A percentile compares a stretch with the other conserved stretches of the same genome.
Conservation (phyloP, 2,329 filamentous ascomycete genomes). For the Immersiporthe knoxdaviesiana region DNA sequence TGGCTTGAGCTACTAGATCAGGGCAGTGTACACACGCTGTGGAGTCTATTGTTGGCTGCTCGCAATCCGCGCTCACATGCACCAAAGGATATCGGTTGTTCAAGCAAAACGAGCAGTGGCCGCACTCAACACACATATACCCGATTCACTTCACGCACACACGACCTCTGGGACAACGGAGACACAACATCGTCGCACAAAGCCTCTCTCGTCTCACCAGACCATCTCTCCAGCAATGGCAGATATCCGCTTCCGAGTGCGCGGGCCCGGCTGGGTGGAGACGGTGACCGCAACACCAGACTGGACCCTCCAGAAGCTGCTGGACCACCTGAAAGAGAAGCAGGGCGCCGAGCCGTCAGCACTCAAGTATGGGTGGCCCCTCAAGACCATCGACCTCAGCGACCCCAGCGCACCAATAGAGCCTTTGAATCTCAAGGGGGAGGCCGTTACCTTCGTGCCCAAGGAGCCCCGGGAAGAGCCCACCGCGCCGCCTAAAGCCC, state of each 20-base stretch:
- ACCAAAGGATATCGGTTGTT: background rate
- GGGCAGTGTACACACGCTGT: background rate
- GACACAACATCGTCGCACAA: background rate
- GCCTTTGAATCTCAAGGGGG: constrained; percentile 52
- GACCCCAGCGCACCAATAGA: constrained; percentile 53
- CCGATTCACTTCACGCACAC: no score
- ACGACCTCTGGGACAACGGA: background rate
- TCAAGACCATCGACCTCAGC: constrained; percentile 67
- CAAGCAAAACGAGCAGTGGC: background rate
- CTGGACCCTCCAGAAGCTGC: constrained; percentile 66
- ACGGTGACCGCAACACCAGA: constrained; percentile 70
- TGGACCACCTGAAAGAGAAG: constrained; percentile 62
- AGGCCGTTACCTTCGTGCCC: constrained; percentile 55
- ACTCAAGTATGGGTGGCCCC: constrained; percentile 84
- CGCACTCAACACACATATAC: background rate
- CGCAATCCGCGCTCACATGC: background rate
- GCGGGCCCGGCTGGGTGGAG: constrained; percentile 73
- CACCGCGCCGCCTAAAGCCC: constrained; percentile 19
- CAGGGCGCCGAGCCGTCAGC: constrained; percentile 70
- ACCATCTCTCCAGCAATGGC: constrained; percentile 19
- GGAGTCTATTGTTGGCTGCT: background rate
- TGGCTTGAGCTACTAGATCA: background rate
- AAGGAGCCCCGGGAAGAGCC: constrained; percentile 37
- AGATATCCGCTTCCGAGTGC: constrained; percentile 73
- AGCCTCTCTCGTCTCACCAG: background rate